phyloP scores from a whole-genome alignment of 2,329 filamentous ascomycete species.

The Leptosphaerulina australis region DNA sequence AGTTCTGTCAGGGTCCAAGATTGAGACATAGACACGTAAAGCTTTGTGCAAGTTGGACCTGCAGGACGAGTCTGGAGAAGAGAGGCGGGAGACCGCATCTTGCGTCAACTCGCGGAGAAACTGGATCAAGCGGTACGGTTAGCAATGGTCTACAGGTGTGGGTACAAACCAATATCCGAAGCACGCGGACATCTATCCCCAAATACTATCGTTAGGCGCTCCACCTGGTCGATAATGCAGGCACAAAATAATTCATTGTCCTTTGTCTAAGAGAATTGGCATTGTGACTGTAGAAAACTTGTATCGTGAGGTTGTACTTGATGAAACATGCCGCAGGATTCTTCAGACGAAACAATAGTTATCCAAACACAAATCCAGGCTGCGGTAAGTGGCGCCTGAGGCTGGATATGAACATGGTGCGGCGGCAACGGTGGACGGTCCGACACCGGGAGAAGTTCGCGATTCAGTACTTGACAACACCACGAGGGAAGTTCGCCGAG shows the following conservation, averaged over 20 bases:
- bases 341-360: slow-evolving; percentile 12
- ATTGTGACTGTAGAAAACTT: not conserved
- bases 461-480: slow-evolving; percentile 5
- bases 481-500: slow-evolving; percentile 10
- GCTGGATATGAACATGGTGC: slow-evolving; percentile 18
- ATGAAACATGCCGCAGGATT: slow-evolving; percentile 11
- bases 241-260: slow-evolving; percentile 17
- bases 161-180: slow-evolving; percentile 23
- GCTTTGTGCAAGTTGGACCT: slow-evolving; percentile 12
- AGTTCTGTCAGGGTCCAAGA: slow-evolving; percentile 12
- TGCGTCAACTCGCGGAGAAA: slow-evolving; percentile 17
- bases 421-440: slow-evolving; percentile 17
- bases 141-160: slow-evolving; percentile 16
- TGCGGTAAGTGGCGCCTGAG: slow-evolving; percentile 17
- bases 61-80: slow-evolving; percentile 15
- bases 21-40: slow-evolving; percentile 16
- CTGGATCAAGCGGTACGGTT: slow-evolving; percentile 16
- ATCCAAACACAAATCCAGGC: slow-evolving; percentile 9
- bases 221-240: slow-evolving; percentile 19
- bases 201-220: slow-evolving; percentile 15
- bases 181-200: slow-evolving; percentile 11
- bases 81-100: slow-evolving; percentile 13
- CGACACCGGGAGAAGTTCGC: slow-evolving; percentile 16
- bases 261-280: slow-evolving; percentile 3
- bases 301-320: slow-evolving; percentile 1